These are phyloP conservation scores for Solanum neorickii DNA, from an alignment of 257 asterid genomes.

Conservation along the genomic window DNA sequence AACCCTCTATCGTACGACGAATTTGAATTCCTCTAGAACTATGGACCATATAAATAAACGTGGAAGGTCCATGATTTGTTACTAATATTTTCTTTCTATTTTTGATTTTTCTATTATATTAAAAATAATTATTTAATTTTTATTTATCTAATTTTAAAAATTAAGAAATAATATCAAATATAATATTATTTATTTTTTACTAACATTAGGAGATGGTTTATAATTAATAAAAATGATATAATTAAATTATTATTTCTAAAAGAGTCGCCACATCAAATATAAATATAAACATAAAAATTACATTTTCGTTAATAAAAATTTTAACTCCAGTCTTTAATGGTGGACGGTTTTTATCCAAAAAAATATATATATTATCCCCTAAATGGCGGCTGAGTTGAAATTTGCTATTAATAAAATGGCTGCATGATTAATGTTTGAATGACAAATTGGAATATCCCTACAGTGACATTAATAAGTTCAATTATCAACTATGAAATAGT, in stretches of 20 bases:
- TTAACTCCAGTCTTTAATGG: rapidly evolving
- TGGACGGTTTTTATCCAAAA: not conserved
- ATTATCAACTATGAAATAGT: not conserved
- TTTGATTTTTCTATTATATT: too few species aligned
- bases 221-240: too few species aligned
- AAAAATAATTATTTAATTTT: too few species aligned
- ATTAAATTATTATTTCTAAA: too few species aligned
- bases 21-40: not conserved
- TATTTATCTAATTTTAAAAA: too few species aligned
- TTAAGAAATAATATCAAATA: too few species aligned
- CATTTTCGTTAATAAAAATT: not conserved
- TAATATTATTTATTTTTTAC: not conserved
- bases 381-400: not conserved
- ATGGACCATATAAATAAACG: not conserved
- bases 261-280: too few species aligned
- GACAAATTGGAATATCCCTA: not conserved
- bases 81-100: too few species aligned
- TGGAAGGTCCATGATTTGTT: not conserved
- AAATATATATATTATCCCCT: not conserved
- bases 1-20: not conserved
- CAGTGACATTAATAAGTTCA: not conserved
- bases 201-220: not conserved
- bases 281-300: not conserved
- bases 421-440: not conserved
- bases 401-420: not conserved